A percentile compares a stretch with the other conserved stretches of the same genome.
These are phyloP conservation scores for Aquilaria yunnanensis DNA, from an alignment of 345 rosid species.

Conservation along the genomic window DNA sequence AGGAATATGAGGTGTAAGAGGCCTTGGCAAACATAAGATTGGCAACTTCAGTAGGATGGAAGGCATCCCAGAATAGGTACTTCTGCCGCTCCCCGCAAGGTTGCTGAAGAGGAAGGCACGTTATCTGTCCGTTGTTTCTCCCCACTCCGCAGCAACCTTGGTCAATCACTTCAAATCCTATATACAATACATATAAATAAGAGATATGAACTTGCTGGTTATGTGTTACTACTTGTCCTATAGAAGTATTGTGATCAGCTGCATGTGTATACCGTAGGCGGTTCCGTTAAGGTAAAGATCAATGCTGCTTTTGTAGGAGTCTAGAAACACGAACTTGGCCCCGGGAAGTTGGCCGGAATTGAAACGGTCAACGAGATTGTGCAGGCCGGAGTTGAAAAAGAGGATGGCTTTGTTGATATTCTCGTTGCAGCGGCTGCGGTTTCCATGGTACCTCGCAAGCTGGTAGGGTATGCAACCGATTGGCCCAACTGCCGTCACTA, in stretches of 20 bases:
- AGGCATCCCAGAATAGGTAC: slow-evolving; percentile 91
- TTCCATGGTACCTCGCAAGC: slow-evolving; percentile 55
- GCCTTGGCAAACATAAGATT: slow-evolving; percentile 53
- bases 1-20: slow-evolving; percentile 40
- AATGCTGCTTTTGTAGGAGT: slow-evolving; percentile 51
- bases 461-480: slow-evolving; percentile 93
- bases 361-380: slow-evolving; percentile 45
- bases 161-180: slow-evolving; percentile 80
- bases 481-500: slow-evolving; percentile 69
- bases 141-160: slow-evolving; percentile 97
- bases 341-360: slow-evolving; percentile 64
- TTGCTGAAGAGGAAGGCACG: slow-evolving; percentile 77
- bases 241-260: background rate
- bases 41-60: slow-evolving; percentile 80
- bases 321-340: slow-evolving; percentile 69
- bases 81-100: slow-evolving; percentile 55
- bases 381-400: slow-evolving; percentile 61
- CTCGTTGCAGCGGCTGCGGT: slow-evolving; percentile 63
- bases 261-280: slow-evolving; percentile 26
- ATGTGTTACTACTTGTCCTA: background rate
- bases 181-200: background rate
- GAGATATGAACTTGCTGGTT: too few species aligned
- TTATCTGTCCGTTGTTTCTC: slow-evolving; percentile 84
- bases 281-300: slow-evolving; percentile 48
- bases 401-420: slow-evolving; percentile 57